These are phyloP conservation scores for Lachancea cidri DNA, from an alignment of 805 yeast species.

Conservation along the genomic window DNA sequence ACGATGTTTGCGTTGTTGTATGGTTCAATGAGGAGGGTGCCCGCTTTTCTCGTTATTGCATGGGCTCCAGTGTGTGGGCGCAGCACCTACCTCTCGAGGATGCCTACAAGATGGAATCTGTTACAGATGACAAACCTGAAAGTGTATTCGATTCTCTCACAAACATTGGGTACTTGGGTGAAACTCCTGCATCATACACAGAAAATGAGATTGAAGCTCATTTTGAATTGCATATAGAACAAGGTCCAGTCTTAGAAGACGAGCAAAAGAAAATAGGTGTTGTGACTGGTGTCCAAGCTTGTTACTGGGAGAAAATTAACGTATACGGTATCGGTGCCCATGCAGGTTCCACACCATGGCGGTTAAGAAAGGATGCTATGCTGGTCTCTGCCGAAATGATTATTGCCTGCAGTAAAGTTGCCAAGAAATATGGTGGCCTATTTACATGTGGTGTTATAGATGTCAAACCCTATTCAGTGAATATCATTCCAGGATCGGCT, in stretches of 20 bases:
- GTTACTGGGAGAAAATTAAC: constrained; percentile 50
- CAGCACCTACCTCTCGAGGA: constrained; percentile 41
- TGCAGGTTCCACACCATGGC: constrained; percentile 68
- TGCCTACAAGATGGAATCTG: constrained; percentile 46
- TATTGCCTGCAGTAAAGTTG: constrained; percentile 48
- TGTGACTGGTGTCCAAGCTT: constrained; percentile 63
- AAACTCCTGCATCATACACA: constrained; percentile 38
- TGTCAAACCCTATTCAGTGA: constrained; percentile 52
- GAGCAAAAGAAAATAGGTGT: constrained; percentile 51
- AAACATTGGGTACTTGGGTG: constrained; percentile 58
- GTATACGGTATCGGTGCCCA: constrained; percentile 59
- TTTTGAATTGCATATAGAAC: constrained; percentile 69
- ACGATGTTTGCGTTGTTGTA: constrained; percentile 53
- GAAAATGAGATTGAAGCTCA: constrained; percentile 55
- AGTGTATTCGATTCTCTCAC: constrained; percentile 48
- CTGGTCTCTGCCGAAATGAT: constrained; percentile 53
- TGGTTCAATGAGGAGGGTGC: constrained; percentile 81
- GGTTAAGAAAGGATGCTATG: constrained; percentile 52
- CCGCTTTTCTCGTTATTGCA: constrained; percentile 56
- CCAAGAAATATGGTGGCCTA: constrained; percentile 44
- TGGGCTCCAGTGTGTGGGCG: constrained; percentile 64
- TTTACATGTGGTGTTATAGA: constrained; percentile 53
- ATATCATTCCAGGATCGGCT: constrained; percentile 61
- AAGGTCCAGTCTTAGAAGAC: constrained; percentile 62
- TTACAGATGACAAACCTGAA: constrained; percentile 43